Evolutionary conservation across 306 rosid genomes (phyloP), one percentile per base, ranked within the genome.

Genomic region (Cucumis hystrix): DNA sequence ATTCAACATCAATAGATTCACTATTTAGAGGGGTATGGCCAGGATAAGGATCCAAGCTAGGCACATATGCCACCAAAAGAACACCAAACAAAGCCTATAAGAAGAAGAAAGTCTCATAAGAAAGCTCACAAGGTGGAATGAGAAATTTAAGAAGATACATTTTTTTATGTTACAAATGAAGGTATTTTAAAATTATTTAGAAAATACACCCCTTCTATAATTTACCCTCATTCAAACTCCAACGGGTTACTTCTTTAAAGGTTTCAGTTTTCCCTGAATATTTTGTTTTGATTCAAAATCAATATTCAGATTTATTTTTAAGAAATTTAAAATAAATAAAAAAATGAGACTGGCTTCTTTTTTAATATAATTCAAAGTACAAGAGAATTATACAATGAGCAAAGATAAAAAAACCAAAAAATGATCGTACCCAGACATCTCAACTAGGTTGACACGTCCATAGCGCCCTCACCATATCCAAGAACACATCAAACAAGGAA

Each of bases 41-140:
- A 56, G 95, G 97, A 85, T 89, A 90, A 52, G 97, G 92, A 83
- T 90, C 98, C 93, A 94, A 84, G 76, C 81, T 52, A 54, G 98
- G 98, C 75, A 82, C 23, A 47, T 94, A 85, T 71, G 89, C 82
- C 60, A 92, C 84, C 83, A 92, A 84, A 70, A 94, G 91, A 56
- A 92, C 59, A 75, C 96, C 97, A 89, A 94, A 94, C 77, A 92
- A 82, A 82, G 78, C 96, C 98, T 94, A 83, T 82, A 89, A 45
- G 77, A 84, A 70, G 72, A 59, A 41, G 25, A 59, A n/a, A 76
- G 23, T 76, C 35, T 77, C 64, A 66, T 39, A 70, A 21, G 20
- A 17, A 2, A 71, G 58, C 25, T 63, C 4, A 8, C 12, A 30
- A 63, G 69, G 45, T 63, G 45, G 45, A 64, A 64, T 28, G 18